phyloP scores from a whole-genome alignment of 2,329 filamentous ascomycete species.

The Ceratocystis smalleyi region DNA sequence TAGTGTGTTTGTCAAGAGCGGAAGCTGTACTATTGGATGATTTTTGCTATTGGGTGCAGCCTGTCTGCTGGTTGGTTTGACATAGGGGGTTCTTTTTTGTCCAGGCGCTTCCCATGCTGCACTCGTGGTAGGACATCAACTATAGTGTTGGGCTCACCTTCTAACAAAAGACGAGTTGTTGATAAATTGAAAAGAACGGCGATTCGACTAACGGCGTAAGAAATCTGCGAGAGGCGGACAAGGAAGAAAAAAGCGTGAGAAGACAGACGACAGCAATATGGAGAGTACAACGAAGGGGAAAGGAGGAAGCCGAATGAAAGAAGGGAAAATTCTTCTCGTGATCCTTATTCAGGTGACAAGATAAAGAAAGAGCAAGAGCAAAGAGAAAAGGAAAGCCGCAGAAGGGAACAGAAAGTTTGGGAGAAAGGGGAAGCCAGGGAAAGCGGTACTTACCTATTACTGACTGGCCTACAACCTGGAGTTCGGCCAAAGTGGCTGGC shows the following conservation, averaged over 20 bases:
- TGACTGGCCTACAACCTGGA: neutral
- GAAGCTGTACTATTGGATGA: no score
- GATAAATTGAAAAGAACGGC: neutral
- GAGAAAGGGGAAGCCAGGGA: conserved; percentile 4
- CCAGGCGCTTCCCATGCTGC: no score
- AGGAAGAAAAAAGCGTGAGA: neutral
- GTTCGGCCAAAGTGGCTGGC: neutral
- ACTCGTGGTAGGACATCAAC: no score
- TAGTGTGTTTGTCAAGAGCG: neutral
- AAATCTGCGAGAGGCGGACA: neutral
- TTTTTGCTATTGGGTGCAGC: no score
- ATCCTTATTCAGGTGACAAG: conserved; percentile 4
- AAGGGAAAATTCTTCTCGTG: conserved; percentile 4
- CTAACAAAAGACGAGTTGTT: neutral
- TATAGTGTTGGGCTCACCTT: neutral
- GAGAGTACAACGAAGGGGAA: neutral
- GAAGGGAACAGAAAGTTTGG: conserved; percentile 4
- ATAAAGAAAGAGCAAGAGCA: conserved; percentile 1
- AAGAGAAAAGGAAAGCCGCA: neutral
- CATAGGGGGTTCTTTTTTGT: no score
- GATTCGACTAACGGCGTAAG: neutral
- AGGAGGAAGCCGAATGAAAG: neutral
- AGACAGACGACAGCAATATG: neutral
- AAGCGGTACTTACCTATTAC: neutral
- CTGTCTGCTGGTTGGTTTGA: no score